Conservation (phyloP, 768 basidiomycete species). For the Psilocybe azurescens region DNA sequence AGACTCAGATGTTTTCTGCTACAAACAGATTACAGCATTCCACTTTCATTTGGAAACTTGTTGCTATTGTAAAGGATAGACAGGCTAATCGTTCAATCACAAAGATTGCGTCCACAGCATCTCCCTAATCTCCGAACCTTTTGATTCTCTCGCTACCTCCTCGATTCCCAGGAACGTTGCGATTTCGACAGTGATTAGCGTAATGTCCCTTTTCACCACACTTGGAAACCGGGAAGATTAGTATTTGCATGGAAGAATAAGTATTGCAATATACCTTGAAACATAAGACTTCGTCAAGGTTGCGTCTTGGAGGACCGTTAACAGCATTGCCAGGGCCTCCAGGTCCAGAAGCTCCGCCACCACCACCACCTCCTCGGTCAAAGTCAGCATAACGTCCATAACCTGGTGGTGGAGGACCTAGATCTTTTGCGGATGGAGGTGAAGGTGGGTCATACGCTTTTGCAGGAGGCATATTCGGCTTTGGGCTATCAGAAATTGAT, state of each 20-base stretch:
- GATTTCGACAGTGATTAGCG: conserved; percentile 91
- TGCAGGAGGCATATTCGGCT: conserved; percentile 70
- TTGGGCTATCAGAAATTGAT: conserved; percentile 58
- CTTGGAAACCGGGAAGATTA: conserved; percentile 38
- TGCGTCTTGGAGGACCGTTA: conserved; percentile 58
- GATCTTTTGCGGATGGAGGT: conserved; percentile 74
- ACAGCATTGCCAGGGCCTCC: conserved; percentile 29
- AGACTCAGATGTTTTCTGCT: too few species aligned
- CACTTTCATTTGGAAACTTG: too few species aligned
- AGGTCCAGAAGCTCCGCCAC: conserved; percentile 34
- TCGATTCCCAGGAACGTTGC: conserved; percentile 90
- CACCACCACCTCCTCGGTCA: conserved; percentile 57
- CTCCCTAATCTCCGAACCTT: conserved; percentile 41
- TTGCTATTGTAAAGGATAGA: too few species aligned
- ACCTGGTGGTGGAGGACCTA: conserved; percentile 92
- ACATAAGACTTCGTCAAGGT: conserved; percentile 84
- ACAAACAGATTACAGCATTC: too few species aligned
- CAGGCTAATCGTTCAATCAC: too few species aligned
- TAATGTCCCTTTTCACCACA: conserved; percentile 96
- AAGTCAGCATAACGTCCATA: conserved; percentile 86
- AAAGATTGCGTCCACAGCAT: background rate
- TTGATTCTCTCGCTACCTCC: conserved; percentile 76
- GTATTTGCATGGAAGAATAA: background rate
- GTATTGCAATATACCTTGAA: conserved; percentile 66
- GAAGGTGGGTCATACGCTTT: conserved; percentile 81